Evolutionary conservation across 1,139 yeast species (phyloP).

Genomic region (Kluyveromyces sp.): DNA sequence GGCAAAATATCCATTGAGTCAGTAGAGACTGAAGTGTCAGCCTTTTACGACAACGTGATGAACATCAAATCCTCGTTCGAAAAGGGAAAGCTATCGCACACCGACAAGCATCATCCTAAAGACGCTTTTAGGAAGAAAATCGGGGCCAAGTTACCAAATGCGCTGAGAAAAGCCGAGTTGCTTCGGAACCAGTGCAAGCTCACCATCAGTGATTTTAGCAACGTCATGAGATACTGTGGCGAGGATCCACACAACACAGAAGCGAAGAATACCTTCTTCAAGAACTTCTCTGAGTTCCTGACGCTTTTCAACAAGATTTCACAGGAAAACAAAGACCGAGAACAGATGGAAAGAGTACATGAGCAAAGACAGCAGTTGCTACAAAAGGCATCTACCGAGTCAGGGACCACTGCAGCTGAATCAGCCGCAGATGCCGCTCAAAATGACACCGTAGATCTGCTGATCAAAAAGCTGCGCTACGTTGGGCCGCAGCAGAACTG

Average conservation of each 20-base stretch:
- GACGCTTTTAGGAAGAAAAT: slow-evolving; percentile 57
- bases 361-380: slow-evolving; percentile 60
- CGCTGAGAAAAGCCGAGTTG: slow-evolving; percentile 51
- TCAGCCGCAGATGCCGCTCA: slow-evolving; percentile 11
- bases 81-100: slow-evolving; percentile 70
- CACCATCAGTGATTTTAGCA: slow-evolving; percentile 48
- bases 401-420: slow-evolving; percentile 13
- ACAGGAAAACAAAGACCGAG: slow-evolving; percentile 66
- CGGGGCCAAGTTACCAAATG: slow-evolving; percentile 48
- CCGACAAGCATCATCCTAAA: slow-evolving; percentile 62
- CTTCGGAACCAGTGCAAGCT: slow-evolving; percentile 50
- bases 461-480: slow-evolving; percentile 24
- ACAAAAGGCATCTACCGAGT: slow-evolving; percentile 35
- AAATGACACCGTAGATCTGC: slow-evolving; percentile 20
- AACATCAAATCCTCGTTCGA: slow-evolving; percentile 52
- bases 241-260: slow-evolving; percentile 61
- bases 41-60: slow-evolving; percentile 48
- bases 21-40: slow-evolving; percentile 61
- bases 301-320: slow-evolving; percentile 72
- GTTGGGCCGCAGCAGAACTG: slow-evolving; percentile 12
- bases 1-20: slow-evolving; percentile 74
- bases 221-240: slow-evolving; percentile 74
- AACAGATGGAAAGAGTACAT: slow-evolving; percentile 71
- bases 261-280: slow-evolving; percentile 62
- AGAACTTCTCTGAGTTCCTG: slow-evolving; percentile 66